phyloP scores from a whole-genome alignment of 2,329 filamentous ascomycete genomes.

The Paecilomyces dactylethromorphus region DNA sequence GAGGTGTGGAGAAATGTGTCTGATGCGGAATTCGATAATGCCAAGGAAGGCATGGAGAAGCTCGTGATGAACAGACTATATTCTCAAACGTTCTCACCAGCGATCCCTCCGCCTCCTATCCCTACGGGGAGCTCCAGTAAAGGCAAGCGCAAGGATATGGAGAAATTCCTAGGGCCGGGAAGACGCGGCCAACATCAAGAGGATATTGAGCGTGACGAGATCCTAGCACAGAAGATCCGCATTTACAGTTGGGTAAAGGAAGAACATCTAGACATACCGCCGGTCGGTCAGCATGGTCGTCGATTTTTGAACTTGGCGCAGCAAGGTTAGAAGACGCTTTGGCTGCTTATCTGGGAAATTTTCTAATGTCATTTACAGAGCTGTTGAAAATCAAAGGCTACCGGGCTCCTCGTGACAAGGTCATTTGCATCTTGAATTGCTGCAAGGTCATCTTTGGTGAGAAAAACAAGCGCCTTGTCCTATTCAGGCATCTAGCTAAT shows the following conservation, averaged over 20 bases:
- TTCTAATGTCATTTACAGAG: slow-evolving; percentile 50
- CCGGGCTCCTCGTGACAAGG: slow-evolving; percentile 93
- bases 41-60: slow-evolving; percentile 98
- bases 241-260: slow-evolving; percentile 95
- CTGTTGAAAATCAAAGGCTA: slow-evolving; percentile 95
- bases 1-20: slow-evolving; percentile 95
- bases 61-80: slow-evolving; percentile 98
- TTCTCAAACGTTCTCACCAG: slow-evolving; percentile 90
- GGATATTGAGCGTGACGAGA: slow-evolving; percentile 91
- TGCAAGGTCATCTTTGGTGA: slow-evolving; percentile 98
- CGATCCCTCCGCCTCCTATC: slow-evolving; percentile 74
- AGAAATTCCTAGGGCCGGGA: slow-evolving; percentile 69
- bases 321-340: slow-evolving; percentile 54
- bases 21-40: slow-evolving; percentile 96
- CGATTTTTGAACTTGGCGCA: slow-evolving; percentile 86
- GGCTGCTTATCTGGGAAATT: background rate
- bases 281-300: slow-evolving; percentile 75
- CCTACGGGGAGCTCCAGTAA: slow-evolving; percentile 53
- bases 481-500: background rate
- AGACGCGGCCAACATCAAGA: slow-evolving; percentile 93
- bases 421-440: slow-evolving; percentile 96
- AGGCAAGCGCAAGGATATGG: slow-evolving; percentile 61
- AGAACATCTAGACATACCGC: slow-evolving; percentile 85
- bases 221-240: slow-evolving; percentile 91
- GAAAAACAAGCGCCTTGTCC: slow-evolving; percentile 12